These are phyloP conservation scores for Ambrosia trifida DNA, from an alignment of 129 eudicot species.

Conservation along the genomic window DNA sequence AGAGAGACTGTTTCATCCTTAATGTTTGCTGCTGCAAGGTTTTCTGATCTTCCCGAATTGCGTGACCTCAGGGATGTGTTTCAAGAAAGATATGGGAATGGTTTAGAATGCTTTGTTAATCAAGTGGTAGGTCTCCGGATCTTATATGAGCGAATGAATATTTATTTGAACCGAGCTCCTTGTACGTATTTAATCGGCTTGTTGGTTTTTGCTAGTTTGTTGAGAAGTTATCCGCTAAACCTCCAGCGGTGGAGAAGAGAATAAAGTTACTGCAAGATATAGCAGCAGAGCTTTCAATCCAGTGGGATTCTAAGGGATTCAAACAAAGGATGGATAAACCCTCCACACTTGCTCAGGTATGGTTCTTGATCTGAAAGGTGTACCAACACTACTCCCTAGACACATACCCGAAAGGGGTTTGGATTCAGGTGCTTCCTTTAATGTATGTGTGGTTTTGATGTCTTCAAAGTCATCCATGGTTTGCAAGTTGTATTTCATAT, in stretches of 20 bases:
- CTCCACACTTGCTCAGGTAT: constrained; percentile 56
- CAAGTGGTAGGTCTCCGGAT: constrained; percentile 53
- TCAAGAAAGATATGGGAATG: constrained; percentile 81
- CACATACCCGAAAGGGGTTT: not conserved
- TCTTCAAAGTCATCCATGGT: not conserved
- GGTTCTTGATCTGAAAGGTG: constrained; percentile 7
- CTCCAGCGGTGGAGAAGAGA: constrained; percentile 61
- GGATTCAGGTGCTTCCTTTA: not conserved
- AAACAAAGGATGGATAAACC: constrained; percentile 78
- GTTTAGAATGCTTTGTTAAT: constrained; percentile 76
- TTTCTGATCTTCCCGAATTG: constrained; percentile 93
- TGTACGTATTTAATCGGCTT: constrained; percentile 27
- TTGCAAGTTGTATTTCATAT: constrained; percentile 2
- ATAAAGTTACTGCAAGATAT: constrained; percentile 74
- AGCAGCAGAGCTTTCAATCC: constrained; percentile 71
- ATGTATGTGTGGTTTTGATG: not conserved
- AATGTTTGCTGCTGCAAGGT: constrained; percentile 96
- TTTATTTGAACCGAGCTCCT: not conserved
- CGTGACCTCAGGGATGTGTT: constrained; percentile 86
- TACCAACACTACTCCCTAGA: not conserved
- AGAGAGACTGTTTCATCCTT: constrained; percentile 87
- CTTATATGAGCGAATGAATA: constrained; percentile 1
- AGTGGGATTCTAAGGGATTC: constrained; percentile 77
- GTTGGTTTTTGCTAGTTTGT: constrained; percentile 57
- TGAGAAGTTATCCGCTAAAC: constrained; percentile 67